phyloP scores from a whole-genome alignment of 2,329 filamentous ascomycete genomes.

The Hypocreales sp. region DNA sequence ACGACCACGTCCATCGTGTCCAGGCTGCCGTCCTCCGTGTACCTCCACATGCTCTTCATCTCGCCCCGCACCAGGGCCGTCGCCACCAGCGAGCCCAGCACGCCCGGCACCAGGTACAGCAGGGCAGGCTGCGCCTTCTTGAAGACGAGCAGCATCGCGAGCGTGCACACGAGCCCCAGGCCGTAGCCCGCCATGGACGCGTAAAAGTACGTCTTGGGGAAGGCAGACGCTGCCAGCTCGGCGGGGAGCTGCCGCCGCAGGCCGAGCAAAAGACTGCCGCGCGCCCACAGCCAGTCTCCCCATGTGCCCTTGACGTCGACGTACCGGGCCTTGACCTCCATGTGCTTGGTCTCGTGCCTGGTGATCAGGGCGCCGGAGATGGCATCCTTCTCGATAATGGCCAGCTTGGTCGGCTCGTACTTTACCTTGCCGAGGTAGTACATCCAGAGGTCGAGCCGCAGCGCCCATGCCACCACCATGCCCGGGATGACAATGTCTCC shows the following conservation, averaged over 20 bases:
- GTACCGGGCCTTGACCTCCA: slow-evolving; percentile 35
- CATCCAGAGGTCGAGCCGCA: slow-evolving; percentile 83
- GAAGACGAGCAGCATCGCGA: slow-evolving; percentile 63
- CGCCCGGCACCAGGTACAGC: slow-evolving; percentile 80
- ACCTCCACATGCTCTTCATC: slow-evolving; percentile 60
- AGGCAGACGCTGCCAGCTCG: slow-evolving; percentile 29
- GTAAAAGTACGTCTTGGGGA: slow-evolving; percentile 76
- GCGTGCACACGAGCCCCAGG: slow-evolving; percentile 59
- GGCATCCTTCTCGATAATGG: slow-evolving; percentile 16
- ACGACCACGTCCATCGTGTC: slow-evolving; percentile 40
- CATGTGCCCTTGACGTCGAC: slow-evolving; percentile 53
- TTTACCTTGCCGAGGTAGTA: slow-evolving; percentile 59
- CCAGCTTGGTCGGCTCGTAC: slow-evolving; percentile 19
- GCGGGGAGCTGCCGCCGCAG: slow-evolving; percentile 10
- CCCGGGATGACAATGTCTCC: slow-evolving; percentile 92
- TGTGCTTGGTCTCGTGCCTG: slow-evolving; percentile 23
- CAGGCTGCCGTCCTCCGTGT: slow-evolving; percentile 55
- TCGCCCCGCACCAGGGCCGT: slow-evolving; percentile 61
- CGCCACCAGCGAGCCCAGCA: slow-evolving; percentile 59
- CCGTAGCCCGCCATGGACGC: slow-evolving; percentile 65
- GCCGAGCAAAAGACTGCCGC: slow-evolving; percentile 11
- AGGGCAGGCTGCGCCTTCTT: slow-evolving; percentile 79
- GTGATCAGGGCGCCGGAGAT: slow-evolving; percentile 17
- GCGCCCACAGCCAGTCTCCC: slow-evolving; percentile 74
- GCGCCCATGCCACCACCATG: slow-evolving; percentile 72